Percentiles rank a stretch among this genome's conserved stretches.
phyloP scores from a whole-genome alignment of 768 basidiomycete genomes.

The Pisolithus orientalis region DNA sequence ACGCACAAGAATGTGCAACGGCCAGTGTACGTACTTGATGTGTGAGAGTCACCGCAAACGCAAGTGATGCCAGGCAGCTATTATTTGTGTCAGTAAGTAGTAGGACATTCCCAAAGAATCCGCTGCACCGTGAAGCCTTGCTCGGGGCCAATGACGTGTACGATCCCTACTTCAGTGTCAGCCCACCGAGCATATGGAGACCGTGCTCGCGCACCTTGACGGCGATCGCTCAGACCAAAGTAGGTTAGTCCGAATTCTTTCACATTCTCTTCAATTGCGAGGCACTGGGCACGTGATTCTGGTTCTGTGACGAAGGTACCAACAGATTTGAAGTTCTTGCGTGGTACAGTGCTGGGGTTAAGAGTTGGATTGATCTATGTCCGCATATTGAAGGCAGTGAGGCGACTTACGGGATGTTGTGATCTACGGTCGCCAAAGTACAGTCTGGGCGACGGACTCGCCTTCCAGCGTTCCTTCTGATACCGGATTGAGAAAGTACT shows the following conservation, averaged over 20 bases:
- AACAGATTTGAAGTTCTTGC: conserved; percentile 69
- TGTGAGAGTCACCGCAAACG: conserved; percentile 92
- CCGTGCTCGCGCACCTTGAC: conserved; percentile 56
- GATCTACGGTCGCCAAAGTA: conserved; percentile 85
- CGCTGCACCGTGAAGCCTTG: conserved; percentile 78
- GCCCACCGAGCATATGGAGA: neutral
- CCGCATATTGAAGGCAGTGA: neutral
- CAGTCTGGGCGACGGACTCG: conserved; percentile 81
- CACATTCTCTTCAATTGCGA: conserved; percentile 82
- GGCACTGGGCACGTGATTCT: conserved; percentile 79
- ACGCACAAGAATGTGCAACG: neutral
- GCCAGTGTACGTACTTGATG: conserved; percentile 58
- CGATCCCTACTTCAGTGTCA: conserved; percentile 48
- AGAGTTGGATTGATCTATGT: neutral
- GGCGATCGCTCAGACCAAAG: conserved; percentile 84
- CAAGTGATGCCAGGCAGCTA: conserved; percentile 74
- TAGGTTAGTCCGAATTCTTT: conserved; percentile 90
- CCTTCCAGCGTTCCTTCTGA: conserved; percentile 66
- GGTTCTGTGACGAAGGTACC: conserved; percentile 74
- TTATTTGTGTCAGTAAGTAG: conserved; percentile 1
- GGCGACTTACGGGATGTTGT: conserved; percentile 72
- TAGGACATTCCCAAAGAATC: neutral
- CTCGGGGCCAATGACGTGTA: conserved; percentile 89
- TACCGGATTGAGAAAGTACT: conserved; percentile 7
- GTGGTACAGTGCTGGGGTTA: conserved; percentile 52